These are phyloP conservation scores for Fusarium protoensiforme DNA, from an alignment of 2,329 filamentous ascomycete genomes.

Conservation along the genomic window DNA sequence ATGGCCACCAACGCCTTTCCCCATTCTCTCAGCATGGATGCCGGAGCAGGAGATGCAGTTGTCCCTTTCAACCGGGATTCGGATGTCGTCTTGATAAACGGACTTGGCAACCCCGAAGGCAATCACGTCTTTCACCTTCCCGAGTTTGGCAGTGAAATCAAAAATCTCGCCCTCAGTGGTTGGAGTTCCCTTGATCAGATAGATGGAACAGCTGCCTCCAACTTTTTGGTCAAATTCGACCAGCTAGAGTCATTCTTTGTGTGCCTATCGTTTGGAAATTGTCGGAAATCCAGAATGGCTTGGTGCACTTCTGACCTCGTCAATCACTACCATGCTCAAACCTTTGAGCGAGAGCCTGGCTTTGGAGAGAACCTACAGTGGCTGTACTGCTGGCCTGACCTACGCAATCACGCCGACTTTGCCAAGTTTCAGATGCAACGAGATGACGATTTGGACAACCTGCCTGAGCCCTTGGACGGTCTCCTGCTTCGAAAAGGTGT, in stretches of 20 bases:
- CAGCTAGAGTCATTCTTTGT: conserved; percentile 45
- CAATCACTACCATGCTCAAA: conserved; percentile 43
- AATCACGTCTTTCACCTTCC: conserved; percentile 35
- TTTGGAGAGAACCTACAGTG: conserved; percentile 40
- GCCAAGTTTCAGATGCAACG: conserved; percentile 39
- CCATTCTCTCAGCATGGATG: conserved; percentile 45
- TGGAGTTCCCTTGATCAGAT: conserved; percentile 2
- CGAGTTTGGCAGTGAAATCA: conserved; percentile 44
- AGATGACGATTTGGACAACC: neutral
- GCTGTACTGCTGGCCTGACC: conserved; percentile 50
- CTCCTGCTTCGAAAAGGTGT: conserved; percentile 24
- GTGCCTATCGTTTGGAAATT: conserved; percentile 1
- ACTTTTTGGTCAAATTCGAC: conserved; percentile 25
- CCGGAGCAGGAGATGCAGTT: conserved; percentile 32
- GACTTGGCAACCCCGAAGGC: neutral
- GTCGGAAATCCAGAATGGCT: conserved; percentile 20
- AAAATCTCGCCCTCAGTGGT: conserved; percentile 42
- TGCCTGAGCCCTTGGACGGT: neutral
- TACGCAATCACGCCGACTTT: conserved; percentile 44
- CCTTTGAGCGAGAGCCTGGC: conserved; percentile 38
- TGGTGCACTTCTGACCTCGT: conserved; percentile 49
- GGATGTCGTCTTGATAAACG: conserved; percentile 46
- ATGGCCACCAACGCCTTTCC: conserved; percentile 47
- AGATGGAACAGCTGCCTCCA: neutral
- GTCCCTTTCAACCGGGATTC: conserved; percentile 46